These are phyloP conservation scores for Verticillium zaregamsianum DNA, from an alignment of 2,329 filamentous ascomycete genomes.

Conservation along the genomic window DNA sequence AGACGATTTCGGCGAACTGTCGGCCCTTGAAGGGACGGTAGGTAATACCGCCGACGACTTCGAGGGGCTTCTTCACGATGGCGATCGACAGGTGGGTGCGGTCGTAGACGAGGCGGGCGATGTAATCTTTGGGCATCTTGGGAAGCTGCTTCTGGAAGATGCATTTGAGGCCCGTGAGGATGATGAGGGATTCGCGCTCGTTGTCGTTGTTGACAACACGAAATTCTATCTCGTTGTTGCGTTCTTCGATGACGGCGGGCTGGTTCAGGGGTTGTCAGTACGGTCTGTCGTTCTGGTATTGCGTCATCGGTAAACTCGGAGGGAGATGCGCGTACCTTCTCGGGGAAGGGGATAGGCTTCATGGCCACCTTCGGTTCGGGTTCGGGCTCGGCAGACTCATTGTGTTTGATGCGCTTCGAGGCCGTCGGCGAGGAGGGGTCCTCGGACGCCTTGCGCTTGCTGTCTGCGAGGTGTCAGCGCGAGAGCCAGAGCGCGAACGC, in stretches of 20 bases:
- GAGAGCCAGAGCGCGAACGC: background rate
- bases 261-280: constrained; percentile 27
- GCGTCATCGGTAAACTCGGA: background rate
- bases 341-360: constrained; percentile 77
- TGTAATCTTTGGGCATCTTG: constrained; percentile 99
- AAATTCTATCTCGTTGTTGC: constrained; percentile 92
- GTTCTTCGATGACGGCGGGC: constrained; percentile 90
- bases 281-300: background rate
- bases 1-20: constrained; percentile 96
- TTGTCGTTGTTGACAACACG: constrained; percentile 97
- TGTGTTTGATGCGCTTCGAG: constrained; percentile 60
- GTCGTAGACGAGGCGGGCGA: constrained; percentile 95
- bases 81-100: constrained; percentile 94
- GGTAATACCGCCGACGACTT: constrained; percentile 95
- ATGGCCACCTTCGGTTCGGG: constrained; percentile 47
- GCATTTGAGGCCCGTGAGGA: constrained; percentile 91
- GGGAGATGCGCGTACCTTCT: constrained; percentile 58
- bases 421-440: constrained; percentile 59
- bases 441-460: constrained; percentile 70
- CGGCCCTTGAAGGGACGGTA: constrained; percentile 91
- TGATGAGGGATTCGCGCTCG: constrained; percentile 81
- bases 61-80: constrained; percentile 92
- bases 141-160: constrained; percentile 98
- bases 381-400: constrained; percentile 37
- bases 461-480: constrained; percentile 19